Evolutionary conservation across 495 filamentous ascomycete species (phyloP).

Genomic region (Durotheca rogersii): DNA sequence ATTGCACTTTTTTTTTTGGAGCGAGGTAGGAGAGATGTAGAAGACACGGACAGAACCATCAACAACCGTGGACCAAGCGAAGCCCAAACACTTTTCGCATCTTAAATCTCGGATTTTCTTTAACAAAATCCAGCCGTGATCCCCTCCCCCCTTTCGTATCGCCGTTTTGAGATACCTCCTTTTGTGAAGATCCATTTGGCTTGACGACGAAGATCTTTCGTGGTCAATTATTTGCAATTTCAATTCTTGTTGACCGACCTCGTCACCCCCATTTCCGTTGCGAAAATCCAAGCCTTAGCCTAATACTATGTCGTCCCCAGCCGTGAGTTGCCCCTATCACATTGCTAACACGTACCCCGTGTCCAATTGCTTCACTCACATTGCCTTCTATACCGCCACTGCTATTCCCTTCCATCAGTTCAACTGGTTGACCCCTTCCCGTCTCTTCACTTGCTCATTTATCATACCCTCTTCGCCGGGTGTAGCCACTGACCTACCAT

Average conservation of each 20-base stretch:
- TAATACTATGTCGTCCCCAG: conserved; percentile 42
- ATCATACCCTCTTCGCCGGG: conserved; percentile 10
- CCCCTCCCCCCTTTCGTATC: conserved; percentile 15
- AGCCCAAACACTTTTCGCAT: conserved; percentile 27
- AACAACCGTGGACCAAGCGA: conserved; percentile 23
- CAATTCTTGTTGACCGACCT: conserved; percentile 27
- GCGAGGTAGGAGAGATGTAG: conserved; percentile 8
- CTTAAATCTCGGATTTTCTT: conserved; percentile 20
- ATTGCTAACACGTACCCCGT: conserved; percentile 18
- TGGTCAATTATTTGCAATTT: conserved; percentile 30
- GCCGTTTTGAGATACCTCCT: conserved; percentile 31
- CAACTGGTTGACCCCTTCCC: conserved; percentile 16
- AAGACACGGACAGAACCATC: conserved; percentile 8
- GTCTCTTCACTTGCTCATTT: conserved; percentile 4
- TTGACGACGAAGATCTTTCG: conserved; percentile 18
- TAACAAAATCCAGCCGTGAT: conserved; percentile 24
- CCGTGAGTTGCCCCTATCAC: conserved; percentile 40
- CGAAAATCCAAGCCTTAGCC: conserved; percentile 30
- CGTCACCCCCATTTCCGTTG: conserved; percentile 29
- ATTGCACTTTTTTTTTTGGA: conserved; percentile 30
- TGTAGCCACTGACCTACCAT: conserved; percentile 39
- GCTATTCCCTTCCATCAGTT: conserved; percentile 1
- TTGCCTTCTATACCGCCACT: conserved; percentile 5
- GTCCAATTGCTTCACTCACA: conserved; percentile 21
- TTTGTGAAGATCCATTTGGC: conserved; percentile 28